A percentile compares a stretch with the other conserved stretches of the same genome.
Evolutionary conservation across 108 stramenopile species (phyloP).

Genomic region (Skeletonema potamos): DNA sequence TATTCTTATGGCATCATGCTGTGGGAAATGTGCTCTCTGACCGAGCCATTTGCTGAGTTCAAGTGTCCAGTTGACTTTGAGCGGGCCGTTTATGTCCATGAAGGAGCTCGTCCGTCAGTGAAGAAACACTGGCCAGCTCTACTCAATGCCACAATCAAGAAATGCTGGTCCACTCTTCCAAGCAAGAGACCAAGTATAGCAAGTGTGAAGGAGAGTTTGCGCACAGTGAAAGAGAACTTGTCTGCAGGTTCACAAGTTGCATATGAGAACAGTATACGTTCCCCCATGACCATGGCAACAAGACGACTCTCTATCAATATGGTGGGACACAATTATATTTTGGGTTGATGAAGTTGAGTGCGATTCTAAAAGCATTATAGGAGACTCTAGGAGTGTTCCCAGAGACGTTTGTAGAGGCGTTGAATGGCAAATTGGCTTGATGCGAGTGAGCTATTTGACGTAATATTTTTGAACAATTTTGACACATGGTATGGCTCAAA

Average conservation of each 20-base stretch:
- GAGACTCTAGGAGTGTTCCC: too few species aligned
- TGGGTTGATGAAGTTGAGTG: background rate
- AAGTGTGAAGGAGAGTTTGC: constrained; percentile 23
- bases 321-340: background rate
- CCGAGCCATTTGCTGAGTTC: constrained; percentile 49
- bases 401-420: too few species aligned
- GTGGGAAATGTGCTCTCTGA: constrained; percentile 52
- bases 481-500: too few species aligned
- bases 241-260: background rate
- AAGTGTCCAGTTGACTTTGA: constrained; percentile 40
- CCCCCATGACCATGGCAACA: background rate
- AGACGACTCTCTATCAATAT: background rate
- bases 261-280: background rate
- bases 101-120: constrained; percentile 37
- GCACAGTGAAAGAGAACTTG: background rate
- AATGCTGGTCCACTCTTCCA: constrained; percentile 45
- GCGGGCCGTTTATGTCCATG: constrained; percentile 32
- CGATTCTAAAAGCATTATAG: too few species aligned
- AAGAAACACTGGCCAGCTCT: constrained; percentile 28
- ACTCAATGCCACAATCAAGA: constrained; percentile 38
- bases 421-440: too few species aligned
- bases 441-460: too few species aligned
- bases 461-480: too few species aligned
- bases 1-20: constrained; percentile 63
- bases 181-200: constrained; percentile 46